A percentile compares a stretch with the other conserved stretches of the same genome.
These are phyloP conservation scores for Venturia asperata DNA, from an alignment of 2,329 filamentous ascomycete species.

Conservation along the genomic window DNA sequence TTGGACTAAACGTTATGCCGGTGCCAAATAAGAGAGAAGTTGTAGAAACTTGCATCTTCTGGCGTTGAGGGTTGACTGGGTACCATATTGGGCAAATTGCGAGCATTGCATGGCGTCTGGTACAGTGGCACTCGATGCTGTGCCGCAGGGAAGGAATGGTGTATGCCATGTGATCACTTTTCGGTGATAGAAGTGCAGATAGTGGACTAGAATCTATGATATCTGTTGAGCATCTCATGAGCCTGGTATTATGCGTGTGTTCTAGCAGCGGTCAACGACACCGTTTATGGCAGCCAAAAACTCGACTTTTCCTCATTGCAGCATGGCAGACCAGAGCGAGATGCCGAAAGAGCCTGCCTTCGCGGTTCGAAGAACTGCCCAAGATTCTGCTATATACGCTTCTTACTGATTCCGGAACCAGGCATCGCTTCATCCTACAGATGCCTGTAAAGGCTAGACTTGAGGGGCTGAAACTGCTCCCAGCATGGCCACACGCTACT, in stretches of 20 bases:
- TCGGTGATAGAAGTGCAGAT: not conserved
- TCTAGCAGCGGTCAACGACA: not conserved
- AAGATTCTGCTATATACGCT: too few relatives aligned
- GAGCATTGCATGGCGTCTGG: conserved; percentile 11
- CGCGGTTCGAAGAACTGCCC: too few relatives aligned
- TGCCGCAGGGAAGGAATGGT: not conserved
- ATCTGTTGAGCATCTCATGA: not conserved
- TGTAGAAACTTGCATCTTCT: not conserved
- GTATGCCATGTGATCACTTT: not conserved
- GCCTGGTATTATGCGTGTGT: not conserved
- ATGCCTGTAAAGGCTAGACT: too few relatives aligned
- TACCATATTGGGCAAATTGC: not conserved
- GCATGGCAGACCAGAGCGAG: too few relatives aligned
- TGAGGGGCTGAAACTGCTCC: too few relatives aligned
- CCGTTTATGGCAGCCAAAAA: not conserved
- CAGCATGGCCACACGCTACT: too few relatives aligned
- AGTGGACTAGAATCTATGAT: not conserved
- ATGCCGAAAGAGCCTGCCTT: too few relatives aligned
- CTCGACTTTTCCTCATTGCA: too few relatives aligned
- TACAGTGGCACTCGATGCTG: not conserved
- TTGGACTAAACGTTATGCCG: conserved; percentile 71
- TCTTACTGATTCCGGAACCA: too few relatives aligned
- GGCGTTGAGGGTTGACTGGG: not conserved
- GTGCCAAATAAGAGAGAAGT: conserved; percentile 28
- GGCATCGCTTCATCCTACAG: too few relatives aligned